phyloP scores from a whole-genome alignment of 2,329 filamentous ascomycete genomes.

The Apiospora aurea region DNA sequence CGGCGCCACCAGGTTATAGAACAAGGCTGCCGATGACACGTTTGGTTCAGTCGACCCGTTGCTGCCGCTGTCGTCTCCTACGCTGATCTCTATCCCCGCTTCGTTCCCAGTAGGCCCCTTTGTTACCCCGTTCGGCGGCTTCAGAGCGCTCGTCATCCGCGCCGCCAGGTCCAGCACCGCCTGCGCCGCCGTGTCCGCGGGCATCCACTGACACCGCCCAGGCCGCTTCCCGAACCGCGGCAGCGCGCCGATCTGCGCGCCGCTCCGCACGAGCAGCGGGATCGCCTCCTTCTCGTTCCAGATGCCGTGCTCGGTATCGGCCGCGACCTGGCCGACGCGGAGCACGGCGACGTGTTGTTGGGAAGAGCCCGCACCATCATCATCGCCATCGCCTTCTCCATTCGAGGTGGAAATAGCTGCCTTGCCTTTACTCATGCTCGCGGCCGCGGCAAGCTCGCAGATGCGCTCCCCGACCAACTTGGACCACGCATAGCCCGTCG shows the following conservation, averaged over 20 bases:
- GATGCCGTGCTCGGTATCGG: conserved; percentile 41
- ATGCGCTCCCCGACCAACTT: conserved; percentile 49
- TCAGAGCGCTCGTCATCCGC: neutral
- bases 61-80: neutral
- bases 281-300: conserved; percentile 41
- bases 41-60: neutral
- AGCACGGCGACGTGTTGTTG: conserved; percentile 37
- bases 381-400: neutral
- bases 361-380: neutral
- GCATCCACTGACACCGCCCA: conserved; percentile 40
- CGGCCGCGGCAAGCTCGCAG: conserved; percentile 39
- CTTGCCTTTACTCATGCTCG: conserved; percentile 32
- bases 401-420: neutral
- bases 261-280: conserved; percentile 37
- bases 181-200: conserved; percentile 40
- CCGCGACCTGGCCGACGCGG: conserved; percentile 46
- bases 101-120: neutral
- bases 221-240: conserved; percentile 35
- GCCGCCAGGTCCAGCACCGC: conserved; percentile 1
- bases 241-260: conserved; percentile 32
- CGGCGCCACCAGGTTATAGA: conserved; percentile 39
- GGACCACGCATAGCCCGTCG: conserved; percentile 46
- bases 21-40: conserved; percentile 21
- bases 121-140: neutral
- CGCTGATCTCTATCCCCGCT: neutral